These are phyloP conservation scores for Flaveria ramosissima DNA, from an alignment of 129 eudicot species.

Conservation along the genomic window DNA sequence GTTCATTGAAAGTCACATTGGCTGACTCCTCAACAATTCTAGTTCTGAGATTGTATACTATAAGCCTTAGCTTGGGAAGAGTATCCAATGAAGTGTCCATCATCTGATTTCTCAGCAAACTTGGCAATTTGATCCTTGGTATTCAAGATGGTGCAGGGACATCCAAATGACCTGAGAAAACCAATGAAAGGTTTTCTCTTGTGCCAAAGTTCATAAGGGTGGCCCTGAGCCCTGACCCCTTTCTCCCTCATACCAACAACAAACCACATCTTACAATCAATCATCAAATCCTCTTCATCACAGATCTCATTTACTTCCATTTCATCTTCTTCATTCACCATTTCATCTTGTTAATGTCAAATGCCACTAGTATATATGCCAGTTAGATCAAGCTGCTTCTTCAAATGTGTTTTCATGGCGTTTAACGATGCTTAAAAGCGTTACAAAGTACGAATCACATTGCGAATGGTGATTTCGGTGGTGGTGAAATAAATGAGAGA, in stretches of 20 bases:
- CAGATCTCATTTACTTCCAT: constrained; percentile 37
- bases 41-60: too few relatives aligned
- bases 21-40: too few relatives aligned
- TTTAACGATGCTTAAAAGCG: neutral
- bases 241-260: constrained; percentile 28
- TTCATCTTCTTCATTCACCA: constrained; percentile 10
- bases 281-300: constrained; percentile 19
- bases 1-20: too few relatives aligned
- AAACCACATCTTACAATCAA: constrained; percentile 19
- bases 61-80: too few relatives aligned
- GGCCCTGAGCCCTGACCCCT: constrained; percentile 2
- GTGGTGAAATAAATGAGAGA: constrained; percentile 30
- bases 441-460: constrained; percentile 9
- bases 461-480: neutral
- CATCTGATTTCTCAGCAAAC: too few relatives aligned
- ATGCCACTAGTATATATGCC: too few relatives aligned
- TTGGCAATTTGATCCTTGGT: too few relatives aligned
- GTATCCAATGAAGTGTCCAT: too few relatives aligned
- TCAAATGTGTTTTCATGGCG: constrained; percentile 36
- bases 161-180: too few relatives aligned
- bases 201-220: neutral
- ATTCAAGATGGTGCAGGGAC: too few relatives aligned
- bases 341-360: constrained; percentile 1
- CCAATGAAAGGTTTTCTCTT: too few relatives aligned
- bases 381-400: constrained; percentile 12